A percentile compares a stretch with the other conserved stretches of the same genome.
Evolutionary conservation across 1,284 basidiomycete genomes (phyloP).

Genomic region (Irpex sp.): DNA sequence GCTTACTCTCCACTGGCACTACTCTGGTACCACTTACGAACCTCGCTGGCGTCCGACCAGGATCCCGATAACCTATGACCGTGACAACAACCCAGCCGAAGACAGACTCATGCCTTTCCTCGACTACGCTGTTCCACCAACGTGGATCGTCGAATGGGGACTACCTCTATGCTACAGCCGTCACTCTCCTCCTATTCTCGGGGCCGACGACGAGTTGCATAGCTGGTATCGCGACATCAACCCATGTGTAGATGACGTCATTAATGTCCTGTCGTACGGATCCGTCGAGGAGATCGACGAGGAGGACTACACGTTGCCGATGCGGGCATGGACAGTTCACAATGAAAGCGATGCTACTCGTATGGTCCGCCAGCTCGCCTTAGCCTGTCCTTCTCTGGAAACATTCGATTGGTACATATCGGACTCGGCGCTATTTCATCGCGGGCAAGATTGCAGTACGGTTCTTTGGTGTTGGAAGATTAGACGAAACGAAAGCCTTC

Average conservation of each 20-base stretch:
- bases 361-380: slow-evolving; percentile 1
- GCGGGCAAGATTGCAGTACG: not conserved
- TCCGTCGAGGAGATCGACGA: slow-evolving; percentile 1
- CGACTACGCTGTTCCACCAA: not conserved
- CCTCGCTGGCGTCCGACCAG: not conserved
- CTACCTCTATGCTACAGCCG: not conserved
- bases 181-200: not conserved
- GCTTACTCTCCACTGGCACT: too few species aligned
- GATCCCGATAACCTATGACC: not conserved
- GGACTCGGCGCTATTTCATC: not conserved
- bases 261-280: not conserved
- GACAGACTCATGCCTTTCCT: not conserved
- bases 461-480: slow-evolving; percentile 3
- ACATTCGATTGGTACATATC: not conserved
- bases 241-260: not conserved
- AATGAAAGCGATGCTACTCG: not conserved
- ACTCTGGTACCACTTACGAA: not conserved
- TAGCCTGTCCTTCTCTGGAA: not conserved
- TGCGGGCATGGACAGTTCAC: slow-evolving; percentile 2
- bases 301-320: not conserved
- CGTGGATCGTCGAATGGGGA: not conserved
- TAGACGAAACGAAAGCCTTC: not conserved
- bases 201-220: not conserved
- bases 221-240: not conserved
- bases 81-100: not conserved